Conservation (phyloP, 2,329 filamentous ascomycete species). For the Ophiostoma angusticollis region DNA sequence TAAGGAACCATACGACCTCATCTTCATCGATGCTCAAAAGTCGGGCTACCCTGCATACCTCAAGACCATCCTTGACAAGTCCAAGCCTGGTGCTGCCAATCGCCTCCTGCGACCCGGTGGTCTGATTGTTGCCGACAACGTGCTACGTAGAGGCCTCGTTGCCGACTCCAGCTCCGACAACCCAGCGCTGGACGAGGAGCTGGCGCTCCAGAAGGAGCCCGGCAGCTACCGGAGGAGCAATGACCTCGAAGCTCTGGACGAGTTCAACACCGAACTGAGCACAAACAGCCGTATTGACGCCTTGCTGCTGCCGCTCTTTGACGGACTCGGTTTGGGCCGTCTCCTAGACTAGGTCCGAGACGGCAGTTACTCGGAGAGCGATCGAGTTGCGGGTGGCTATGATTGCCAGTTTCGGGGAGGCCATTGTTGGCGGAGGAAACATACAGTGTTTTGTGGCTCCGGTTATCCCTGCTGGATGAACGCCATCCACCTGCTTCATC, state of each 20-base stretch:
- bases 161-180: conserved; percentile 25
- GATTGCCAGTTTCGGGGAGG: too few species aligned
- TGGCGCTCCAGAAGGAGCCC: background rate
- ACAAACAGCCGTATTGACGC: conserved; percentile 22
- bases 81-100: conserved; percentile 22
- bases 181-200: conserved; percentile 14
- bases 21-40: conserved; percentile 44
- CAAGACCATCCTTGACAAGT: conserved; percentile 30
- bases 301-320: conserved; percentile 26
- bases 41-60: conserved; percentile 37
- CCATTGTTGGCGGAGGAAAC: background rate
- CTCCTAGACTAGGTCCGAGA: conserved; percentile 14
- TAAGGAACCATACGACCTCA: conserved; percentile 35
- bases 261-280: conserved; percentile 24
- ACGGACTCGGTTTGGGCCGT: conserved; percentile 23
- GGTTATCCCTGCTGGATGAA: too few species aligned
- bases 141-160: conserved; percentile 35
- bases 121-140: conserved; percentile 42
- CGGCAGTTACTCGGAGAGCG: too few species aligned
- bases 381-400: too few species aligned
- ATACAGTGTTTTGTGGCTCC: too few species aligned
- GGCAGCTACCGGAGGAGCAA: conserved; percentile 3
- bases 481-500: too few species aligned
- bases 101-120: conserved; percentile 36
- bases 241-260: conserved; percentile 17